Evolutionary conservation across 2,329 filamentous ascomycete genomes (phyloP).

Genomic region (Calonectria pteridis): DNA sequence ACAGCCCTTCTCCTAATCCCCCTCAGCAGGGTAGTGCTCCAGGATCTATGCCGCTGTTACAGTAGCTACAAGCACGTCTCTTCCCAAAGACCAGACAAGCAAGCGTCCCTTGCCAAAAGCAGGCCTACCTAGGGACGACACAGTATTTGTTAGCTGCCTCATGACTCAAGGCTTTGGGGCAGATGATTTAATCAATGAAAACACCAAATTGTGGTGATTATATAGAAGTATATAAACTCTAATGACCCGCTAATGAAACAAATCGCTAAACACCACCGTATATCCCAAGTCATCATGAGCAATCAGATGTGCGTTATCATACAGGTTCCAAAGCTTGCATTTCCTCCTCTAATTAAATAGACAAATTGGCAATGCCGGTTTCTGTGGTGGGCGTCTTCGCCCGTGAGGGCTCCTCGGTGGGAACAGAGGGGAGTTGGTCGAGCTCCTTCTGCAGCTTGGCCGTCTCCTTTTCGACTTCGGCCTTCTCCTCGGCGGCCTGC

Average conservation of each 20-base stretch:
- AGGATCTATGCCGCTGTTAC: background rate
- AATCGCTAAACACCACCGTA: constrained; percentile 21
- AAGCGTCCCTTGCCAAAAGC: background rate
- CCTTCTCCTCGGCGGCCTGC: constrained; percentile 55
- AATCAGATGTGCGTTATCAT: constrained; percentile 32
- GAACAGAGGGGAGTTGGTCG: constrained; percentile 61
- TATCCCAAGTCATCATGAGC: constrained; percentile 22
- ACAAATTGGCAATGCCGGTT: constrained; percentile 52
- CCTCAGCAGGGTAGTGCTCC: background rate
- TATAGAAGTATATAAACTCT: constrained; percentile 24
- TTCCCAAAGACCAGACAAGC: background rate
- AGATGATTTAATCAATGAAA: constrained; percentile 14
- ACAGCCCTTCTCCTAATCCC: background rate
- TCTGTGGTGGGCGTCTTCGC: constrained; percentile 52
- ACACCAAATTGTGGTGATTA: constrained; percentile 19
- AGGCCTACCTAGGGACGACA: background rate
- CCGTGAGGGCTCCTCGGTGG: constrained; percentile 50
- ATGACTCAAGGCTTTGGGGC: background rate
- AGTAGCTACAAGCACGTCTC: background rate
- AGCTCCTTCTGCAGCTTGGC: constrained; percentile 65
- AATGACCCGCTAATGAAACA: constrained; percentile 23
- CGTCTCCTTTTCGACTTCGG: constrained; percentile 58
- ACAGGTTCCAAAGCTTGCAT: constrained; percentile 8
- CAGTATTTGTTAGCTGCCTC: background rate
- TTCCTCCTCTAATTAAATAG: constrained; percentile 39